A percentile compares a stretch with the other conserved stretches of the same genome.
Evolutionary conservation across 2,329 filamentous ascomycete genomes (phyloP).

Genomic region (Cladosporium austrohemisphaericum): DNA sequence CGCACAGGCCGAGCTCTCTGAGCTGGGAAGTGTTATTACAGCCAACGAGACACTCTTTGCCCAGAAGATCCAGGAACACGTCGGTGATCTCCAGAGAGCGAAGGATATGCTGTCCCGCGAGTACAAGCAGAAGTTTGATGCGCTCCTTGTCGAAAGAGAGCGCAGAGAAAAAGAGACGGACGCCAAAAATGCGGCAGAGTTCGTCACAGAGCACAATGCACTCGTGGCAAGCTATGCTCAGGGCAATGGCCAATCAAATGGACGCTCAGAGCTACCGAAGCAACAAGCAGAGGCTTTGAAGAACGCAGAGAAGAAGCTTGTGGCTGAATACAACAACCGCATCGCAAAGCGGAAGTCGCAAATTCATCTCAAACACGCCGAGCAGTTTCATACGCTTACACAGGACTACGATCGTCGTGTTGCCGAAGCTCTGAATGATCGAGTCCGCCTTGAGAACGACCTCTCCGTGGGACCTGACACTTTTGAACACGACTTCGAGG

Average conservation of each 20-base stretch:
- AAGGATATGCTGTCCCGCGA: constrained; percentile 33
- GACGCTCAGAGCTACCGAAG: constrained; percentile 17
- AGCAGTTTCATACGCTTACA: constrained; percentile 32
- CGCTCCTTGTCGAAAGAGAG: constrained; percentile 29
- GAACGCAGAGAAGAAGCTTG: constrained; percentile 31
- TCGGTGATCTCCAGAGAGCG: constrained; percentile 34
- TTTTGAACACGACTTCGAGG: constrained; percentile 32
- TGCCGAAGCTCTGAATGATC: constrained; percentile 28
- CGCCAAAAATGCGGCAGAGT: constrained; percentile 29
- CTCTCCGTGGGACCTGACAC: constrained; percentile 30
- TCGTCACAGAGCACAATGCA: constrained; percentile 31
- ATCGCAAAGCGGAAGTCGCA: constrained; percentile 35
- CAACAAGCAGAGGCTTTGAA: constrained; percentile 26
- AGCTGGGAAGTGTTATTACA: constrained; percentile 34
- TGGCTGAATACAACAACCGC: constrained; percentile 31
- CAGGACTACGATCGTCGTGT: constrained; percentile 34
- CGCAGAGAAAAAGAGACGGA: constrained; percentile 30
- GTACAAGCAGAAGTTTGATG: constrained; percentile 33
- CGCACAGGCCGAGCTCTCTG: constrained; percentile 31
- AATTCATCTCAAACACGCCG: constrained; percentile 34
- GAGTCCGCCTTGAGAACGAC: constrained; percentile 30
- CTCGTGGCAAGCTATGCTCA: constrained; percentile 30
- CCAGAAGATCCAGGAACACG: constrained; percentile 35
- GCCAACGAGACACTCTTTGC: constrained; percentile 35
- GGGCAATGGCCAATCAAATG: constrained; percentile 21